phyloP scores from a whole-genome alignment of 257 asterid genomes.

The Solanum sitiens region DNA sequence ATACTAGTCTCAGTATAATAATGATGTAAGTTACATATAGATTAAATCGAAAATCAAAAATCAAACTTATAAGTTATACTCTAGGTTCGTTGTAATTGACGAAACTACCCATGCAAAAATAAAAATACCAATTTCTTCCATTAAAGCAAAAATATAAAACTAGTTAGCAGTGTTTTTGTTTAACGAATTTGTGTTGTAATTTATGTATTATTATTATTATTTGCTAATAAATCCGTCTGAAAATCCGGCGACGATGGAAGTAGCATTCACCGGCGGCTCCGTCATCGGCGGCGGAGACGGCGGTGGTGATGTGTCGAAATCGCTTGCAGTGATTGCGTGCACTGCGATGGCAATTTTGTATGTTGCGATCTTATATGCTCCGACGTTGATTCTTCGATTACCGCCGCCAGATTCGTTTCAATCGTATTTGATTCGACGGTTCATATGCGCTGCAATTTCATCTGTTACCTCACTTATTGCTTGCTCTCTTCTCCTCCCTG shows the following conservation, averaged over 20 bases:
- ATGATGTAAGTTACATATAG: not conserved
- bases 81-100: not conserved
- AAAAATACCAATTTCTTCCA: not conserved
- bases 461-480: slow-evolving; percentile 50
- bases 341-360: slow-evolving; percentile 61
- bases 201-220: not conserved
- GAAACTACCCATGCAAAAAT: not conserved
- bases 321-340: slow-evolving; percentile 49
- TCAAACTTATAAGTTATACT: not conserved
- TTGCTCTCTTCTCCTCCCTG: slow-evolving; percentile 41
- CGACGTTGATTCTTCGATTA: slow-evolving; percentile 65
- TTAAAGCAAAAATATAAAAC: not conserved
- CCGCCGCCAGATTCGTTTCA: slow-evolving; percentile 65
- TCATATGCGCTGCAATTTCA: slow-evolving; percentile 70
- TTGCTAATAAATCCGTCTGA: not conserved
- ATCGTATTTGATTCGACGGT: slow-evolving; percentile 65
- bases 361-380: slow-evolving; percentile 74
- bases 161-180: not conserved
- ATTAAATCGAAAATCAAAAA: not conserved
- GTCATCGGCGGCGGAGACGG: not conserved
- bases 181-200: not conserved
- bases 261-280: not conserved
- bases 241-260: not conserved
- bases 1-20: too few relatives aligned
- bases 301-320: slow-evolving; percentile 23